These are phyloP conservation scores for Stagonosporopsis cucurbitacearum DNA, from an alignment of 2,329 filamentous ascomycete genomes.

Conservation along the genomic window DNA sequence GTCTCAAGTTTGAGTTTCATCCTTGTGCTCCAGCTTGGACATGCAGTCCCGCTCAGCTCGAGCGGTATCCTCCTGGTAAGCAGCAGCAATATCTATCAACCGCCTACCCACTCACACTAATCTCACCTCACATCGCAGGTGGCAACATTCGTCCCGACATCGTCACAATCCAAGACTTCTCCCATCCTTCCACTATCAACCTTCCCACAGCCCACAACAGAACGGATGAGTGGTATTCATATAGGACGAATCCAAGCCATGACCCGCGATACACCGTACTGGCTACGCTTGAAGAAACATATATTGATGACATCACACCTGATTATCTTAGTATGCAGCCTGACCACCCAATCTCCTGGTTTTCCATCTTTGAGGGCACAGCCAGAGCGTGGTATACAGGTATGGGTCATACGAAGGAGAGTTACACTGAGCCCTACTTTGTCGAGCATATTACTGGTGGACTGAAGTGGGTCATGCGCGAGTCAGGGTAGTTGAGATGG, in stretches of 20 bases:
- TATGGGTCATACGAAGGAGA: neutral
- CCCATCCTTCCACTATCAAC: neutral
- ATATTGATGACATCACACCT: neutral
- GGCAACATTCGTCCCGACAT: neutral
- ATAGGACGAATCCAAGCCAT: neutral
- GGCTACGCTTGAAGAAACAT: neutral
- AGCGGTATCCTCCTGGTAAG: neutral
- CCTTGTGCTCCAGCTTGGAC: neutral
- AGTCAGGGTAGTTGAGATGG: neutral
- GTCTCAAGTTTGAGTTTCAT: neutral
- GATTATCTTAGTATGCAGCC: neutral
- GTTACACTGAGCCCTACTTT: neutral
- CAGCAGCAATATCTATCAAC: neutral
- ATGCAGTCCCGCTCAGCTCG: neutral
- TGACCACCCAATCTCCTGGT: neutral
- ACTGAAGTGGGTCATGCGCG: neutral
- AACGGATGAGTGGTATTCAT: neutral
- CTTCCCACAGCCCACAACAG: neutral
- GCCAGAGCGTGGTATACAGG: neutral
- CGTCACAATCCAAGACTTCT: neutral
- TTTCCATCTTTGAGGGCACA: neutral
- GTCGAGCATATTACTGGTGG: neutral
- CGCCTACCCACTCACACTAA: neutral
- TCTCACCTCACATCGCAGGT: neutral
- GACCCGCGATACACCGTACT: neutral